Evolutionary conservation across 192 early-diverging fungal species (phyloP), one percentile per base, ranked within the genome.

Genomic region (Coemansia asiatica): DNA sequence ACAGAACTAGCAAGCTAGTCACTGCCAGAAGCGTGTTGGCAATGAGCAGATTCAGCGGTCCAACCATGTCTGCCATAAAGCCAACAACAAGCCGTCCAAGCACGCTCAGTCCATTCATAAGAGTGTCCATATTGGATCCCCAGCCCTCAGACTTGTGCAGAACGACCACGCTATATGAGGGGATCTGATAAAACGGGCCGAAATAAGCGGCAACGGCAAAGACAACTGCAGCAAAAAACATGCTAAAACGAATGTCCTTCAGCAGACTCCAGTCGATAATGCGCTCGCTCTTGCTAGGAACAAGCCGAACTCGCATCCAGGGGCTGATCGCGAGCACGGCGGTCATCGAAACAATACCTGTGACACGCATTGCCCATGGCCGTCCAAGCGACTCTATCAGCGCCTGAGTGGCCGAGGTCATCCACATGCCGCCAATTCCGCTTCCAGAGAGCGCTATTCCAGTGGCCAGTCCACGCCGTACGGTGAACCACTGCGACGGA

Each of bases 281-380:
- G 22, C 56, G 51, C 56, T 82, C 81, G 60, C 56, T 68, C 18
- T 56, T 40, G 66, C 56, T 65, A 0, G 81, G 75, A 23, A 77
- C 74, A 26, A 75, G 56, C 13, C 81, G 65, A 23, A 82, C 75
- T 0, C 74, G 75, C 74, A 86, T 74, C 72, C 69, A 75, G 3
- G 75, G 71, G 49, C 76, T 82, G 50, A 81, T 69, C 5, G 72
- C 66, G 19, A 84, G 64, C 12, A 84, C 69, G 5, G 71, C 80
- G 6, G 59, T 48, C 66, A 71, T 72, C 7, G 74, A 31, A 1
- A 84, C 62, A 21, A 85, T 74, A 0, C 83, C 85, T 18, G 79
- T 79, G 19, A 86, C 70, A 18, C 85, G 79, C 71, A 86, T 74
- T 2, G 85, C 74, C 85, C 85, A 86, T n/a, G 75, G 74, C 35